These are phyloP conservation scores for Jaapia argillacea DNA, from an alignment of 768 basidiomycete species.

Conservation along the genomic window DNA sequence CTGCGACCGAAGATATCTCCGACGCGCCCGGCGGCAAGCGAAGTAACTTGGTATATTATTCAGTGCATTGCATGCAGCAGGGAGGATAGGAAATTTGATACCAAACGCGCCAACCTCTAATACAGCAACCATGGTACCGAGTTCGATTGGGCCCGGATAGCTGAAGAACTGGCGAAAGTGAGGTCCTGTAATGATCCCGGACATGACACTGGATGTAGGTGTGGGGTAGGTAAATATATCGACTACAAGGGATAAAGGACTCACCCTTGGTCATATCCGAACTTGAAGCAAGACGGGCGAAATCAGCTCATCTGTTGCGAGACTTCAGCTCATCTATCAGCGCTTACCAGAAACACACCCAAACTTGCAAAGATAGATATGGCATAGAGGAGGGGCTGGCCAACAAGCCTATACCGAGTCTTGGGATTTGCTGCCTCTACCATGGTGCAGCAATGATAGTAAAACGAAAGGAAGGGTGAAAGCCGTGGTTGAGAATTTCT, in stretches of 20 bases:
- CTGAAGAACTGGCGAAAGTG: slow-evolving; percentile 79
- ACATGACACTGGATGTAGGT: slow-evolving; percentile 75
- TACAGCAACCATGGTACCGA: slow-evolving; percentile 96
- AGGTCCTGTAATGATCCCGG: slow-evolving; percentile 83
- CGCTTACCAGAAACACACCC: slow-evolving; percentile 78
- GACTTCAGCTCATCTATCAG: too few relatives aligned
- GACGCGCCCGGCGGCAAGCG: slow-evolving; percentile 78
- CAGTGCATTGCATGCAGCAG: too few relatives aligned
- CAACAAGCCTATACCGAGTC: slow-evolving; percentile 50
- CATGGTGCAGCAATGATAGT: slow-evolving; percentile 42
- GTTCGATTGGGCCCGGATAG: slow-evolving; percentile 57
- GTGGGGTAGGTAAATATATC: neutral
- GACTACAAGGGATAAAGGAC: neutral
- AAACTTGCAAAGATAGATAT: slow-evolving; percentile 77
- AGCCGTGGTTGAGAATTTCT: slow-evolving; percentile 1
- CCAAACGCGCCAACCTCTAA: slow-evolving; percentile 88
- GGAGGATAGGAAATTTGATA: too few relatives aligned
- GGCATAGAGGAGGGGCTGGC: slow-evolving; percentile 67
- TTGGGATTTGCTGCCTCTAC: slow-evolving; percentile 18
- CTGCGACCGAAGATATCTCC: slow-evolving; percentile 82
- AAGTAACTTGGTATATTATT: slow-evolving; percentile 79
- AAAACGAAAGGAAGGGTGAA: slow-evolving; percentile 3
- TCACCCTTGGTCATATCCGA: slow-evolving; percentile 85
- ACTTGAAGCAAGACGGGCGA: slow-evolving; percentile 28
- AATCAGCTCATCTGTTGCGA: too few relatives aligned